Evolutionary conservation across 805 yeast genomes (phyloP), one percentile per base, ranked within the genome.

Genomic region (Saturnispora sanitii): DNA sequence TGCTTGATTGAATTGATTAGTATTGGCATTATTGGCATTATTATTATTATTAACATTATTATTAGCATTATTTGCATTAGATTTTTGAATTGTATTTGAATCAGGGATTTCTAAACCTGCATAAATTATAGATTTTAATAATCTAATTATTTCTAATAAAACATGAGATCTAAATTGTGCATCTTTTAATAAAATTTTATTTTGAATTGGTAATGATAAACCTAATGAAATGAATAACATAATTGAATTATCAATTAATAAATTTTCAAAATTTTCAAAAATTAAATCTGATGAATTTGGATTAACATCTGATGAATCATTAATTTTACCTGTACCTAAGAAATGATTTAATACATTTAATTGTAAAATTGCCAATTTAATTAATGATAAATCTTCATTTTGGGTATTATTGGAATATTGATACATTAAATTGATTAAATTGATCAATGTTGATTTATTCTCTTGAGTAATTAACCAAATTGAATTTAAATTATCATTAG

Each of bases 401-500:
- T 51, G 45, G 41, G 55, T 55, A 40, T 52, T 80, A 43, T 73
- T 71, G 3, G 88, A 75, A 56, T 75, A 81, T 42, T 71, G 77
- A 41, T 87, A 65, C 46, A 86, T 62, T 41, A 77, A 71, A 46
- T 77, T 70, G 44, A 87, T 64, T 11, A 86, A 68, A 12, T 64
- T 64, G 6, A 81, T 80, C 42, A 87, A 67, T 12, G 64, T 71
- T 41, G 61, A 62, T 53, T 75, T 74, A 57, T 86, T 86, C 33
- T 75, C 72, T 4, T 31, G 19, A 44, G 73, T 77, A 3, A 85
- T 73, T 41, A 87, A 64, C 54, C 92, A 73, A 42, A 92, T 65
- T 40, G 94, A 80, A 15, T 90, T 77, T 49, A 79, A 75, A 53
- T 83, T 80, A 62, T 92, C 94, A 46, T 82, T 71, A 16, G 83